Base-by-base conservation (phyloP, 495 filamentous ascomycete species). In the Aspergillus biplanus region DNA sequence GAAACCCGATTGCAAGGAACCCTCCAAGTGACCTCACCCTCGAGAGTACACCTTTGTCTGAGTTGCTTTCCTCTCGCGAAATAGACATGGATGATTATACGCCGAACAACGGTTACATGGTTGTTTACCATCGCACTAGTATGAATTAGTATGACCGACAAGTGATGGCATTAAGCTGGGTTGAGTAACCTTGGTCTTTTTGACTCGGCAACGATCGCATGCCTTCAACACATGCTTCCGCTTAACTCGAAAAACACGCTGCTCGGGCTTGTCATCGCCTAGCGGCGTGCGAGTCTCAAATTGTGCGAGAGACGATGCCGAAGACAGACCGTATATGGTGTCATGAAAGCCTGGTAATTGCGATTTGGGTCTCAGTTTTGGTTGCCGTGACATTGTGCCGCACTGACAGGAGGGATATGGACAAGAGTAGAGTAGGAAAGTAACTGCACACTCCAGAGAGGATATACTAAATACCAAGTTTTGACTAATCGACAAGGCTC, bases 141-240 rank as follows among this genome's bases (percentile, higher is more conserved):
- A 53, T 33, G 15, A 58, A 46, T 72, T 31, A 71, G 68, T 55
- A 61, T 52, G 27, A 35, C 47, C 37, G 53, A 42, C 50, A 27
- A n/a, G 34, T 13, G 46, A 42, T 46, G 33, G 18, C 34, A 21
- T 44, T 39, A 32, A 54, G 39, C 52, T 12, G 47, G 16, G 35
- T 63, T 61, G 34, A 73, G 69, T 56, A 52, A 80, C 79, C 69
- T 82, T 82, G 39, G 79, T 79, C 68, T 82, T 82, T 63, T 82
- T 82, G 27, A 82, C 77, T 60, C 79, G 71, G 63, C 79, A 82
- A 9, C 78, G 77, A 72, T 82, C 79, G 58, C 79, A 82, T 1
- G 79, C 79, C 53, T 80, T 82, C 11, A 80, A 61, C 18, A 82
- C 79, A 73, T 82, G 79, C 63, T 82, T 82, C 39, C 79, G 74